These are phyloP conservation scores for Pichia sp. DNA, from an alignment of 1,139 yeast genomes.

Conservation along the genomic window DNA sequence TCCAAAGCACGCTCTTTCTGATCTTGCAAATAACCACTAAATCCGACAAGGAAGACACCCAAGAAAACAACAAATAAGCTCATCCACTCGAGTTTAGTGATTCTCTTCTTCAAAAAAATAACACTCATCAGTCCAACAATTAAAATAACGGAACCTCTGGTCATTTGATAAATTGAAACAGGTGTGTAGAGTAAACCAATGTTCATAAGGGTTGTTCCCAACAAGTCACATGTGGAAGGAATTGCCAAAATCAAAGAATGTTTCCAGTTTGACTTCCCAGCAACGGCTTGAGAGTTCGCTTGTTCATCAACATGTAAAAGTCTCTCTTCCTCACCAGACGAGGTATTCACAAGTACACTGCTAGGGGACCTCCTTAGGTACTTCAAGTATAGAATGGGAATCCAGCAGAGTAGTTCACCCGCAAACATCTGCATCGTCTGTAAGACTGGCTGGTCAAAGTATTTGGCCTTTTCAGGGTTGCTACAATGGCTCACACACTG, in stretches of 20 bases:
- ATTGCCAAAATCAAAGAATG: conserved; percentile 36
- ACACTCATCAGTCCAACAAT: conserved; percentile 73
- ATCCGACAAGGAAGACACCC: conserved; percentile 70
- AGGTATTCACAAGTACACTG: too few species aligned
- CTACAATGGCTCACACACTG: conserved; percentile 60
- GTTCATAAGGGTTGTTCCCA: conserved; percentile 70
- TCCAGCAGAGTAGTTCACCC: conserved; percentile 59
- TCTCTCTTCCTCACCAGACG: too few species aligned
- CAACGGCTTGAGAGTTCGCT: too few species aligned
- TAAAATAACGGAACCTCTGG: conserved; percentile 68
- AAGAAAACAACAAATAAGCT: conserved; percentile 52
- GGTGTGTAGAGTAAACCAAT: conserved; percentile 71
- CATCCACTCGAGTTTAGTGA: conserved; percentile 62
- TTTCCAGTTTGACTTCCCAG: conserved; percentile 12
- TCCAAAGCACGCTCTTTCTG: background rate
- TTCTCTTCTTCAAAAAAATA: conserved; percentile 48
- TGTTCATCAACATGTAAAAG: background rate
- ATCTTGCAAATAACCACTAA: conserved; percentile 42
- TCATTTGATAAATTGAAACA: conserved; percentile 83
- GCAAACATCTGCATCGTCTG: conserved; percentile 80
- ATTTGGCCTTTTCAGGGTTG: conserved; percentile 36
- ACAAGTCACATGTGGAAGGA: conserved; percentile 67
- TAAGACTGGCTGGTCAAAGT: conserved; percentile 71
- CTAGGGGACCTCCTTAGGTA: too few species aligned
- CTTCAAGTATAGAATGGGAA: conserved; percentile 23